Percentiles rank a stretch among this genome's conserved stretches.
Conservation (phyloP, 2,329 filamentous ascomycete genomes). For the Penicillium italicum region DNA sequence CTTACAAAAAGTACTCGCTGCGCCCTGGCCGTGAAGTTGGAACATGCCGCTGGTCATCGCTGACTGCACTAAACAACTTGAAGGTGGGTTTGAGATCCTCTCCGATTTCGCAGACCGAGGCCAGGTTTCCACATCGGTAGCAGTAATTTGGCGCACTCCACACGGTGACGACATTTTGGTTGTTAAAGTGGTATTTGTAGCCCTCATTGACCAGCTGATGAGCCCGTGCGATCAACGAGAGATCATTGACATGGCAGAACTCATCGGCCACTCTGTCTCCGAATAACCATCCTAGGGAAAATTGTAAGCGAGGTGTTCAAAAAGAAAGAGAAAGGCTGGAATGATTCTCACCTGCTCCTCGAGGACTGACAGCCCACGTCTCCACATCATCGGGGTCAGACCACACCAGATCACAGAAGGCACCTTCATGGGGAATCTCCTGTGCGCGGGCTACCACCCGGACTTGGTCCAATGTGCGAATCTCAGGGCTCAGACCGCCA, state of each 20-base stretch:
- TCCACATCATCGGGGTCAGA: constrained; percentile 70
- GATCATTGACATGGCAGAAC: constrained; percentile 73
- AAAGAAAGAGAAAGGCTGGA: constrained; percentile 16
- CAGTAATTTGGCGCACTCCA: constrained; percentile 88
- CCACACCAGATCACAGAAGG: constrained; percentile 75
- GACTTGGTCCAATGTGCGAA: constrained; percentile 57
- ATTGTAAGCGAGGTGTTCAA: constrained; percentile 33
- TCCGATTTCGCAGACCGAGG: constrained; percentile 82
- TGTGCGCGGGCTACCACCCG: constrained; percentile 70
- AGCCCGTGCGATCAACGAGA: constrained; percentile 67
- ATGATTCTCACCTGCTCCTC: constrained; percentile 58
- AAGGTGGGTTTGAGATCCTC: constrained; percentile 85
- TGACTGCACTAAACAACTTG: constrained; percentile 52
- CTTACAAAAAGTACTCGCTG: constrained; percentile 49
- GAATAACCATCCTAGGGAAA: constrained; percentile 53
- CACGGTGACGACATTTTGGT: constrained; percentile 85
- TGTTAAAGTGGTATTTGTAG: constrained; percentile 89
- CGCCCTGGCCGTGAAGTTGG: constrained; percentile 44
- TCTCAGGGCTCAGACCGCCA: constrained; percentile 45
- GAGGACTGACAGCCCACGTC: constrained; percentile 66
- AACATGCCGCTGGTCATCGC: constrained; percentile 47
- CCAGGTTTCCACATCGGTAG: constrained; percentile 93
- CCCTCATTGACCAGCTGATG: constrained; percentile 75
- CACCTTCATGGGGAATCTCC: constrained; percentile 73
- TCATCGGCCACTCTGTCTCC: constrained; percentile 70